Evolutionary conservation across 2,329 filamentous ascomycete species (phyloP).

Genomic region (Sporothrix luriei): DNA sequence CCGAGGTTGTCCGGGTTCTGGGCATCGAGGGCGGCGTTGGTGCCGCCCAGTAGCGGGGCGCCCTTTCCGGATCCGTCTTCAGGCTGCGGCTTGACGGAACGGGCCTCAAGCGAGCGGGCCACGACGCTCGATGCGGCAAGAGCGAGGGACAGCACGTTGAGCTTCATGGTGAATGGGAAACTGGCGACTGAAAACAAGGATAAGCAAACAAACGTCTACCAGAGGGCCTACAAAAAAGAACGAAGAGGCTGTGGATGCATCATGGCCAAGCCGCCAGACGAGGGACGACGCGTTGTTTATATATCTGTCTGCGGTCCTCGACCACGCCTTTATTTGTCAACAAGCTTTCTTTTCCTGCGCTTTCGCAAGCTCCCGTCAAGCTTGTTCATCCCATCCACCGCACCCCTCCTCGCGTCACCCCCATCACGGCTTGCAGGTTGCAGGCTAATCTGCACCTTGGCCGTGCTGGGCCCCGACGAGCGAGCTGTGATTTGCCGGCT

Average conservation of each 20-base stretch:
- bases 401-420: background rate
- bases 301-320: background rate
- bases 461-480: conserved; percentile 14
- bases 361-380: conserved; percentile 5
- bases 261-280: conserved; percentile 4
- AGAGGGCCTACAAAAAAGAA: background rate
- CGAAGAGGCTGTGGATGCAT: background rate
- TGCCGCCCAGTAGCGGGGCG: conserved; percentile 61
- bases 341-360: background rate
- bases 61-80: conserved; percentile 61
- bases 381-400: background rate
- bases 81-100: conserved; percentile 51
- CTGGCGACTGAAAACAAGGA: background rate
- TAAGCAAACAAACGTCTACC: background rate
- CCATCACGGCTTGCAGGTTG: conserved; percentile 8
- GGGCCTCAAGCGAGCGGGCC: conserved; percentile 16
- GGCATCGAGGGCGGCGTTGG: conserved; percentile 62
- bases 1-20: conserved; percentile 67
- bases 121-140: background rate
- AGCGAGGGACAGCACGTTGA: background rate
- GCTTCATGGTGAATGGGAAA: background rate
- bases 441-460: conserved; percentile 19
- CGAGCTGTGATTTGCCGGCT: conserved; percentile 9
- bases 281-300: background rate
- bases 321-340: background rate